These are phyloP conservation scores for Hygrophoropsis aurantiaca DNA, from an alignment of 768 basidiomycete species.

Conservation along the genomic window DNA sequence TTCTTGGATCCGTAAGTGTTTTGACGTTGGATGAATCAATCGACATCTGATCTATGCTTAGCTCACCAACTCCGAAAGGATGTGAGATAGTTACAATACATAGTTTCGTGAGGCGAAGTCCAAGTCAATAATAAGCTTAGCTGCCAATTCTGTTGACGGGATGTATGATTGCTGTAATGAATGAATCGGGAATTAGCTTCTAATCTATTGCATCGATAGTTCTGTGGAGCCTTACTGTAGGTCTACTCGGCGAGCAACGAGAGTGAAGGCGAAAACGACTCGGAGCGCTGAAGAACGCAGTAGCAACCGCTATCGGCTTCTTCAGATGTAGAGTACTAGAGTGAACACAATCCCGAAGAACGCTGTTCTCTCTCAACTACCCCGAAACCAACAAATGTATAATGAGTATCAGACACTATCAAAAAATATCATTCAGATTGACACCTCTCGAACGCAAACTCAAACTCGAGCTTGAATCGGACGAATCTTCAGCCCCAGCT, in stretches of 20 bases:
- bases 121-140: neutral
- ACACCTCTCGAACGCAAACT: too few species aligned
- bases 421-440: too few species aligned
- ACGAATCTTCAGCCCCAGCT: too few species aligned
- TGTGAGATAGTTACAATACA: constrained; percentile 46
- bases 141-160: constrained; percentile 39
- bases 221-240: constrained; percentile 42
- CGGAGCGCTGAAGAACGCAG: constrained; percentile 52
- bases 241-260: constrained; percentile 51
- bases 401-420: too few species aligned
- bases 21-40: neutral
- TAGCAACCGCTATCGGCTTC: constrained; percentile 80
- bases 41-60: constrained; percentile 11
- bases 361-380: too few species aligned
- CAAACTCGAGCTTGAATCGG: too few species aligned
- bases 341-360: neutral
- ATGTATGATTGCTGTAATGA: too few species aligned
- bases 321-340: constrained; percentile 66
- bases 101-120: constrained; percentile 31
- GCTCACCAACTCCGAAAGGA: constrained; percentile 35
- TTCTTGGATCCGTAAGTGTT: constrained; percentile 44
- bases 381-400: too few species aligned
- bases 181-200: too few species aligned
- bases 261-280: constrained; percentile 52
- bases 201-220: constrained; percentile 15